A percentile compares a stretch with the other conserved stretches of the same genome.
These are phyloP conservation scores for Nakazawaea sp. DNA, from an alignment of 805 yeast genomes.

Conservation along the genomic window DNA sequence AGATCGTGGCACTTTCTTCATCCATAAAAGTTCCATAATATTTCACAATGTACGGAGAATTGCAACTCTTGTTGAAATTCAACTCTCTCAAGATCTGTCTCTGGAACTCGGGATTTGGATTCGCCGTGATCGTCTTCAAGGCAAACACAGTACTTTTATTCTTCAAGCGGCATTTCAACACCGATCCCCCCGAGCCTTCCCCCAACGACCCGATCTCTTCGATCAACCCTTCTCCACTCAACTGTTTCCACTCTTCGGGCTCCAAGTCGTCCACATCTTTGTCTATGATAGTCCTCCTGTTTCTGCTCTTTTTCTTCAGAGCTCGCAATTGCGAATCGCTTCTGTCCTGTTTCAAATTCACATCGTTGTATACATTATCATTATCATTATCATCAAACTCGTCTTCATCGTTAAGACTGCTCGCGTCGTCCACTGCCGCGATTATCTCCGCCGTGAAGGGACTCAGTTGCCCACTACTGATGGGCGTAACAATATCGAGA, in stretches of 20 bases:
- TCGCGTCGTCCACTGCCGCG: constrained; percentile 9
- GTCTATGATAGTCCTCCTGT: not conserved
- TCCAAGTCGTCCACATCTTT: constrained; percentile 47
- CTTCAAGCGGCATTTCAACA: constrained; percentile 64
- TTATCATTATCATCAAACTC: not conserved
- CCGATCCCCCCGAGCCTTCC: constrained; percentile 94
- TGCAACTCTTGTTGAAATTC: constrained; percentile 78
- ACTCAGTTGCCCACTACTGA: constrained; percentile 3
- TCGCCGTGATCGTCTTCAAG: constrained; percentile 63
- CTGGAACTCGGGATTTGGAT: constrained; percentile 80
- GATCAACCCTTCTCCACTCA: constrained; percentile 55
- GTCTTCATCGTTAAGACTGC: not conserved
- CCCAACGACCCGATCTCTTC: constrained; percentile 70
- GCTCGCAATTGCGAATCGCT: not conserved
- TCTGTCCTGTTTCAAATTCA: not conserved
- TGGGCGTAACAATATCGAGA: not conserved
- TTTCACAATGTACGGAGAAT: constrained; percentile 78
- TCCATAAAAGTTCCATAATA: constrained; percentile 90
- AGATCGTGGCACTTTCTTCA: constrained; percentile 71
- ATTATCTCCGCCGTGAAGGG: constrained; percentile 11
- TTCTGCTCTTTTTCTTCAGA: not conserved
- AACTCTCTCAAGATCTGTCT: constrained; percentile 87
- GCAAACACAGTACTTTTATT: constrained; percentile 70
- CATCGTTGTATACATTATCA: not conserved
- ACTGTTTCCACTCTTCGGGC: constrained; percentile 67